Base-by-base conservation (phyloP, 1,284 basidiomycete species). In the Cryptococcus sp. region DNA sequence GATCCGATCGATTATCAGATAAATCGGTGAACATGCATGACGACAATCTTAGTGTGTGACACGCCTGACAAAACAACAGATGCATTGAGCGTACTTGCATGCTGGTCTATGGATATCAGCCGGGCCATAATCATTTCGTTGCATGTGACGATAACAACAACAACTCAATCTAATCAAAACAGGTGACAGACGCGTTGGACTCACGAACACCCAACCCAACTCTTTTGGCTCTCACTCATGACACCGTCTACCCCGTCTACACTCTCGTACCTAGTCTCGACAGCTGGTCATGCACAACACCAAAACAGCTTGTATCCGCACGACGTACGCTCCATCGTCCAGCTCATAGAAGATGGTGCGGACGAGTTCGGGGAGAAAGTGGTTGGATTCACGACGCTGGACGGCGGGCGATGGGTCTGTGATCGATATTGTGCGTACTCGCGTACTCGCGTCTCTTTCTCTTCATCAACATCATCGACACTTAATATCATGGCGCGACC, bases 301-400 rank as follows among this genome's bases (percentile, higher is more conserved):
- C 69, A 74, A 56, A 76, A 74, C 49, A 62, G 67, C 11, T 61
- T 55, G 3, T 62, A 77, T 52, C 77, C 78, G 1, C 66, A 71
- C 52, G 61, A 71, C 19, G 71, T 79, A 51, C 56, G 55, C 27
- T 69, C 71, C 13, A 70, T 80, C 45, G 66, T 73, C 25, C 64
- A 73, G 51, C 62, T 80, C 52, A 69, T 80, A 31, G 64, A 74
- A 13, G 66, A 73, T 50, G 71, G 78, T 15, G 75, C 74, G 4
- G 39, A 55, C 10, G 69, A 74, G 41, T 62, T 72, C 40, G 62
- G 61, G 16, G 69, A 68, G 31, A 66, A 75, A 22, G 78, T 77
- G 10, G 76, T 78, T 1, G 79, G 78, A 3, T 79, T 80, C 64
- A 70, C 74, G 5, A 23, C 54, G 25, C 20, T 61, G 1, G 15